Base-by-base conservation (phyloP, 2,329 filamentous ascomycete genomes). In the Trichoderma sp. region DNA sequence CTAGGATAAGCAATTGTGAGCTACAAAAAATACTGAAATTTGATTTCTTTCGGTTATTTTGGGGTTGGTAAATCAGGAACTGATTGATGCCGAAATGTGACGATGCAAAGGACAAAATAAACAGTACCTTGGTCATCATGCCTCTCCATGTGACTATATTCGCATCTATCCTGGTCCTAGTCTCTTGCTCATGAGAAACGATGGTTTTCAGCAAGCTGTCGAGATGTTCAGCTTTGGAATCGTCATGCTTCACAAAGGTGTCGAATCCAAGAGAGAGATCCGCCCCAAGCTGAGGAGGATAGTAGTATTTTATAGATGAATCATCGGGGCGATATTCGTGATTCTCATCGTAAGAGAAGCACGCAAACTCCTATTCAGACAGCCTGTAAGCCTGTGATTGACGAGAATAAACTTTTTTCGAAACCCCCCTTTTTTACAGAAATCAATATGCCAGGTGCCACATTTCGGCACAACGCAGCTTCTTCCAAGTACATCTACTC, bases 61-160 rank as follows among this genome's bases (percentile, higher is more conserved):
- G 24, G 11, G n/a, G 28, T 24, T n/a, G n/a, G 14, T 5, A 13
- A 63, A 52, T 26, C 4, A 26, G 49, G 13, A 24, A 13, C 16
- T 52, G 16, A 8, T 11, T 26, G 37, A 8, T 46, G 43, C 14
- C 16, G 18, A 24, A n/a, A 24, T 49, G 7, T 14, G 46, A 43
- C 7, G 18, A 43, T 43, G 39, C 16, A 43, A 43, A 8, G 3
- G 18, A n/a, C 8, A n/a, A 8, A 43, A 26, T 64, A 79, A 34
- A 14, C 13, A 65, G 26, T 77, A 94, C 93, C 86, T 97, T 99
- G 71, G 96, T 98, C 90, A 99, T 94, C 93, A 98, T 97, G 46
- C 96, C 96, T 75, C 96, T 86, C 95, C 95, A 99, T 1, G 95
- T 98, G 63, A 98, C 85, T 56, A 98, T 78, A 74, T 97, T 89